These are phyloP conservation scores for Botrytis byssoidea DNA, from an alignment of 2,329 filamentous ascomycete genomes.

Conservation along the genomic window DNA sequence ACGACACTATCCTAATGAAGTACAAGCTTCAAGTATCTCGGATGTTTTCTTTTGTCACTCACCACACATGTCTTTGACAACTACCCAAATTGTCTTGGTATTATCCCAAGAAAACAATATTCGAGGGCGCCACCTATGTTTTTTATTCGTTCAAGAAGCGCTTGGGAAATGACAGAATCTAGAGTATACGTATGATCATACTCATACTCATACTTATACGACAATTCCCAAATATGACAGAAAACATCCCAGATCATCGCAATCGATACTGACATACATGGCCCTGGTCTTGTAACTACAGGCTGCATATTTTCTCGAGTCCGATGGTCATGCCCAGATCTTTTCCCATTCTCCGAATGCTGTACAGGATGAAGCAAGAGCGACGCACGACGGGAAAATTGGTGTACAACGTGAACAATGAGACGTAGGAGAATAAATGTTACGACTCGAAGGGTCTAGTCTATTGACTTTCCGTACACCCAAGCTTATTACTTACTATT, in stretches of 20 bases:
- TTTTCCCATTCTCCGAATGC: slow-evolving; percentile 11
- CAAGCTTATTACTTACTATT: background rate
- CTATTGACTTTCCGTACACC: background rate
- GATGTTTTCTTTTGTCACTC: slow-evolving; percentile 11
- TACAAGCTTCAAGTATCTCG: slow-evolving; percentile 1
- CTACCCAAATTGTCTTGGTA: slow-evolving; percentile 2
- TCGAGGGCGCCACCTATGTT: background rate
- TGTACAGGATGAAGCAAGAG: slow-evolving; percentile 12
- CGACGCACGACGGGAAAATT: slow-evolving; percentile 1
- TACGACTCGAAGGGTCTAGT: background rate
- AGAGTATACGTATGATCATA: background rate
- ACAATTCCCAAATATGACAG: background rate
- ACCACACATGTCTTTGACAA: slow-evolving; percentile 6
- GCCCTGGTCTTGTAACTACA: slow-evolving; percentile 13
- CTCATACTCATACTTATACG: background rate
- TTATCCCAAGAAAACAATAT: background rate
- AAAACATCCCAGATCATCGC: background rate
- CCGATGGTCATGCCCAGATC: slow-evolving; percentile 7
- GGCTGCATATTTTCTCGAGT: slow-evolving; percentile 19
- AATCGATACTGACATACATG: background rate
- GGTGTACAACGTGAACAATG: background rate
- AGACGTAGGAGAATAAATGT: background rate
- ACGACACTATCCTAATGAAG: background rate
- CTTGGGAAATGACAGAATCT: slow-evolving; percentile 13
- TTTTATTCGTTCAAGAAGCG: slow-evolving; percentile 6